A percentile compares a stretch with the other conserved stretches of the same genome.
Conservation (phyloP, 345 rosid species). For the Theobroma cacao region DNA sequence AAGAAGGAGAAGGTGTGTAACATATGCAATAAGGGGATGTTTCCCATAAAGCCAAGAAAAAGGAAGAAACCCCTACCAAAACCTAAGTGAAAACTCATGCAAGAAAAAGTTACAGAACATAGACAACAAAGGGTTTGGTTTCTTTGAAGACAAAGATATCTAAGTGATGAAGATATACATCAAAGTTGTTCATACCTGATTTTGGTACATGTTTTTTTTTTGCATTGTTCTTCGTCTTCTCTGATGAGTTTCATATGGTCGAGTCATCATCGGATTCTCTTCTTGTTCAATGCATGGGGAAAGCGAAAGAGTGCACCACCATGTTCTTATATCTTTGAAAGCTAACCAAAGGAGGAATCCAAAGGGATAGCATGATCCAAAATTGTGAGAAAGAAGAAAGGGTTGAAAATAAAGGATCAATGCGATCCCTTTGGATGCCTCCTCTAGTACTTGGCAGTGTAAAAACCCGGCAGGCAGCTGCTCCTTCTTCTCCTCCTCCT, state of each 20-base stretch:
- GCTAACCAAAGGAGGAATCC: constrained; percentile 84
- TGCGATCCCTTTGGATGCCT: constrained; percentile 99
- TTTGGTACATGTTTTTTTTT: no score
- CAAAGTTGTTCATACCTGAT: no score
- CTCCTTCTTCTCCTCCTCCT: neutral
- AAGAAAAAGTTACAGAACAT: neutral
- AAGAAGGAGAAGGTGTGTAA: neutral
- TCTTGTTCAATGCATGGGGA: neutral
- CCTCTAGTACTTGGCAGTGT: constrained; percentile 55
- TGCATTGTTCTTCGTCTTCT: no score
- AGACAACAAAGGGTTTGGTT: neutral
- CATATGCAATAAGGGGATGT: neutral
- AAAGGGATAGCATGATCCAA: constrained; percentile 93
- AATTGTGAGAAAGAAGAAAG: neutral
- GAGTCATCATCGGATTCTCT: neutral
- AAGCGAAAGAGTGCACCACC: neutral
- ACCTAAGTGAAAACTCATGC: neutral
- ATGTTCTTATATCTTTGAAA: constrained; percentile 19
- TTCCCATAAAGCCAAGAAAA: neutral
- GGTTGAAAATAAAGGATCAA: constrained; percentile 59
- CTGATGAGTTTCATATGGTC: neutral
- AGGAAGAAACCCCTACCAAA: neutral
- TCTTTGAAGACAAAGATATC: neutral
- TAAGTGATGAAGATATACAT: neutral
- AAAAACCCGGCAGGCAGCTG: neutral